Percentiles rank a stretch among this genome's conserved stretches.
Conservation (phyloP, 306 rosid species). For the Datisca glomerata region DNA sequence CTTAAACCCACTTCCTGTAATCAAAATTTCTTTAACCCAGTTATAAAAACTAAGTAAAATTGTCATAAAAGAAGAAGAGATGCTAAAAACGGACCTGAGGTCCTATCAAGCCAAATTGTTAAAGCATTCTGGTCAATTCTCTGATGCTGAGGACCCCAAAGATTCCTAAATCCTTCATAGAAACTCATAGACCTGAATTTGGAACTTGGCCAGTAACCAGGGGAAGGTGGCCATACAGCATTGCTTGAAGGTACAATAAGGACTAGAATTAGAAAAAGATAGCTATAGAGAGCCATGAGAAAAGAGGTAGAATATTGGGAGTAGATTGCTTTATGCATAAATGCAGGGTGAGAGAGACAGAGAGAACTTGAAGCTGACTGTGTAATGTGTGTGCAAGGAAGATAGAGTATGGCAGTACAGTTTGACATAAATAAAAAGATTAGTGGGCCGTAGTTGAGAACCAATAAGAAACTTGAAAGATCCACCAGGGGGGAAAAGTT, state of each 20-base stretch:
- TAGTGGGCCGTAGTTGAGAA: constrained; percentile 23
- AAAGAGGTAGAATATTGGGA: constrained; percentile 23
- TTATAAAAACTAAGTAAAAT: neutral
- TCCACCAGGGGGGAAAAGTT: neutral
- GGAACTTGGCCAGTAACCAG: constrained; percentile 90
- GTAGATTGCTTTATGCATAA: constrained; percentile 24
- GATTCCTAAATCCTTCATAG: constrained; percentile 50
- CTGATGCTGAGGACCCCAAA: constrained; percentile 93
- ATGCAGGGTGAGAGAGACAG: constrained; percentile 34
- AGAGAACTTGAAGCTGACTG: constrained; percentile 16
- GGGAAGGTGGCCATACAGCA: constrained; percentile 77
- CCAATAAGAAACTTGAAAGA: neutral
- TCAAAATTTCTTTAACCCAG: neutral
- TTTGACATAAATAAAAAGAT: constrained; percentile 35
- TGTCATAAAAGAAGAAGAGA: neutral
- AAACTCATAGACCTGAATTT: constrained; percentile 54
- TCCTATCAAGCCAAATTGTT: constrained; percentile 83
- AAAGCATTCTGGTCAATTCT: constrained; percentile 40
- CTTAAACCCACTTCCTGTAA: constrained; percentile 88
- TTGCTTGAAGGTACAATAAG: constrained; percentile 32
- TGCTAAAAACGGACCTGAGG: constrained; percentile 32
- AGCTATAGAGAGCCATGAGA: constrained; percentile 2
- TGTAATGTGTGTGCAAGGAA: constrained; percentile 16
- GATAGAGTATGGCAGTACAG: constrained; percentile 29
- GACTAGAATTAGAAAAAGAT: constrained; percentile 24